These are phyloP conservation scores for Mycena sp. DNA, from an alignment of 1,284 basidiomycete genomes.

Conservation along the genomic window DNA sequence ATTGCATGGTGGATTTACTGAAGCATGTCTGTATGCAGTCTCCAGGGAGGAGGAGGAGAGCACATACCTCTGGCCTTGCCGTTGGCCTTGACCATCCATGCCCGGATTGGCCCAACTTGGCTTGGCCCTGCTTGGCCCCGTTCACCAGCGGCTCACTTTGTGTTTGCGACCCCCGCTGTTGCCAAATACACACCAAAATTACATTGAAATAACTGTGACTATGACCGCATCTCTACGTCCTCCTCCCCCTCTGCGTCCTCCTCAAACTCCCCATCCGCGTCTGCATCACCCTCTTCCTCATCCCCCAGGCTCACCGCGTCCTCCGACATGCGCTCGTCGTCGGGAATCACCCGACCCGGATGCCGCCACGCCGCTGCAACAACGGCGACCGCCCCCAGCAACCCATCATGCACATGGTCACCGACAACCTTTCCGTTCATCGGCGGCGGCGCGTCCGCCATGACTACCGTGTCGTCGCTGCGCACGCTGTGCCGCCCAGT, in stretches of 20 bases:
- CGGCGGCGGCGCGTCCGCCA: slow-evolving; percentile 22
- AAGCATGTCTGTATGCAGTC: slow-evolving; percentile 35
- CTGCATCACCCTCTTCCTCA: slow-evolving; percentile 47
- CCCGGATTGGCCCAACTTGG: slow-evolving; percentile 31
- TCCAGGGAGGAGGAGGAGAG: neutral
- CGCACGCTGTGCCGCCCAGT: slow-evolving; percentile 63
- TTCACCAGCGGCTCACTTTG: slow-evolving; percentile 2
- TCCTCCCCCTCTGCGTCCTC: slow-evolving; percentile 46
- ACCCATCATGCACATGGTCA: slow-evolving; percentile 7
- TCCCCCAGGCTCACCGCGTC: slow-evolving; percentile 22
- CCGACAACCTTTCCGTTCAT: slow-evolving; percentile 31
- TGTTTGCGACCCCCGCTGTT: slow-evolving; percentile 1
- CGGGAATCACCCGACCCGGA: slow-evolving; percentile 21
- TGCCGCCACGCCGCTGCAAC: slow-evolving; percentile 25
- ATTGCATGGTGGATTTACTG: slow-evolving; percentile 59
- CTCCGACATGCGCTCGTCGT: slow-evolving; percentile 20
- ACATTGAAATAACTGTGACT: neutral
- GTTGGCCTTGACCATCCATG: slow-evolving; percentile 31
- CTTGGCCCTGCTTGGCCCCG: slow-evolving; percentile 20
- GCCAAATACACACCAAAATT: neutral
- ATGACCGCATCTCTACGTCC: slow-evolving; percentile 42
- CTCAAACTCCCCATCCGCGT: slow-evolving; percentile 51
- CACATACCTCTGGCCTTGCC: slow-evolving; percentile 30
- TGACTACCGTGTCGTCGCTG: slow-evolving; percentile 63
- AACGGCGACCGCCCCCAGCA: slow-evolving; percentile 6